A percentile compares a stretch with the other conserved stretches of the same genome.
Evolutionary conservation across 345 rosid species (phyloP).

Genomic region (Euphorbia tirucalli): DNA sequence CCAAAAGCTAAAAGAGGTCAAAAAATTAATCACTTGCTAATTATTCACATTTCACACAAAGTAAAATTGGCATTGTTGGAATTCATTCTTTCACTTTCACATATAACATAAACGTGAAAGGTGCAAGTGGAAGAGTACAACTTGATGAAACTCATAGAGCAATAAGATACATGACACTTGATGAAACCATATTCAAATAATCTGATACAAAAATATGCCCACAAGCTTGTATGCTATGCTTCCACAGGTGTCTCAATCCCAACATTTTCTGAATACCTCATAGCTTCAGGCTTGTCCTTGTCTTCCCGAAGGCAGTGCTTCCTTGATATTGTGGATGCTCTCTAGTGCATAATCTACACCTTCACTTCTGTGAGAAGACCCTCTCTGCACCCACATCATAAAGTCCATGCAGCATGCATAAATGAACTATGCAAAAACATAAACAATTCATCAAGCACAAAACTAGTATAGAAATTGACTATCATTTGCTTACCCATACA

Average conservation of each 20-base stretch:
- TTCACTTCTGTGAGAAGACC: conserved; percentile 55
- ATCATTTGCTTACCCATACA: conserved; percentile 20
- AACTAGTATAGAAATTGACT: not conserved
- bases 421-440: too few species aligned
- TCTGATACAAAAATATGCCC: not conserved
- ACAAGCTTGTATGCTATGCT: conserved; percentile 39
- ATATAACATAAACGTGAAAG: too few species aligned
- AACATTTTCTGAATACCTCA: conserved; percentile 44
- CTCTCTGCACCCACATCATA: conserved; percentile 43
- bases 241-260: conserved; percentile 66
- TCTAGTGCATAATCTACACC: conserved; percentile 69
- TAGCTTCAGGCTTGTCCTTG: conserved; percentile 41
- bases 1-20: too few species aligned
- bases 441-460: not conserved
- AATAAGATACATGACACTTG: not conserved
- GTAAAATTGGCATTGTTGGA: too few species aligned
- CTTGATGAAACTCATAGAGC: too few species aligned
- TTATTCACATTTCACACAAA: too few species aligned
- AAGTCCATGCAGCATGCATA: not conserved
- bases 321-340: conserved; percentile 80
- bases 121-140: too few species aligned
- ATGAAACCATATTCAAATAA: not conserved
- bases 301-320: conserved; percentile 76
- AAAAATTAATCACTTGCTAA: too few species aligned
- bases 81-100: too few species aligned